These are phyloP conservation scores for Apodospora peruviana DNA, from an alignment of 495 filamentous ascomycete species.

Conservation along the genomic window DNA sequence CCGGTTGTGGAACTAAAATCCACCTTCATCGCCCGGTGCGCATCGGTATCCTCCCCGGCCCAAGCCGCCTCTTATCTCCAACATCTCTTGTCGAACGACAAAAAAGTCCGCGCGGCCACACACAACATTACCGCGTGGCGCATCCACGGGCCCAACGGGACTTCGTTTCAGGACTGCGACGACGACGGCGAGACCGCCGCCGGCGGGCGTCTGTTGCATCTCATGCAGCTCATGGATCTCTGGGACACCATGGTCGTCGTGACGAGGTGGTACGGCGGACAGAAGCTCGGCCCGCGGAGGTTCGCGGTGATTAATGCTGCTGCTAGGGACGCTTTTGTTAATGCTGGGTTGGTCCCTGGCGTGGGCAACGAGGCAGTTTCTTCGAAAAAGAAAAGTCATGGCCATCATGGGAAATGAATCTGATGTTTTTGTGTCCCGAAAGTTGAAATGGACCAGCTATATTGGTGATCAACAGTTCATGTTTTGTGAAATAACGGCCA, in stretches of 20 bases:
- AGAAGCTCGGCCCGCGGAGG: slow-evolving; percentile 78
- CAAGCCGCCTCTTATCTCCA: slow-evolving; percentile 65
- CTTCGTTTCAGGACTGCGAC: slow-evolving; percentile 80
- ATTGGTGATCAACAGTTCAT: too few relatives aligned
- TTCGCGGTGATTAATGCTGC: slow-evolving; percentile 85
- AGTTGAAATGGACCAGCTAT: too few relatives aligned
- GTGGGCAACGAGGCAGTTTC: slow-evolving; percentile 19
- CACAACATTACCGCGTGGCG: slow-evolving; percentile 79
- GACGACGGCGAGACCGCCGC: slow-evolving; percentile 97
- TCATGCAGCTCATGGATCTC: slow-evolving; percentile 92
- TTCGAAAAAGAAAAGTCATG: slow-evolving; percentile 59
- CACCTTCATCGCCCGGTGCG: slow-evolving; percentile 74
- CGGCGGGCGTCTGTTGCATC: slow-evolving; percentile 73
- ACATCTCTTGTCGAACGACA: slow-evolving; percentile 73
- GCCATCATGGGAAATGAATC: slow-evolving; percentile 21
- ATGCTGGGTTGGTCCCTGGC: slow-evolving; percentile 62
- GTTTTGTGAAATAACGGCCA: too few relatives aligned
- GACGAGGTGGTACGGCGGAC: slow-evolving; percentile 89
- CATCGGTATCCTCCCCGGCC: slow-evolving; percentile 56
- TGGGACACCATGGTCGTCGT: slow-evolving; percentile 94
- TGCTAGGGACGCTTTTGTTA: slow-evolving; percentile 78
- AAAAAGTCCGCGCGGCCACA: slow-evolving; percentile 74
- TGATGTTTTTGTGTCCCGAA: too few relatives aligned
- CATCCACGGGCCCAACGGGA: slow-evolving; percentile 45
- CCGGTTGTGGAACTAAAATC: slow-evolving; percentile 78